A percentile compares a stretch with the other conserved stretches of the same genome.
These are phyloP conservation scores for Cytospora paraplurivora DNA, from an alignment of 2,329 filamentous ascomycete genomes.

Conservation along the genomic window DNA sequence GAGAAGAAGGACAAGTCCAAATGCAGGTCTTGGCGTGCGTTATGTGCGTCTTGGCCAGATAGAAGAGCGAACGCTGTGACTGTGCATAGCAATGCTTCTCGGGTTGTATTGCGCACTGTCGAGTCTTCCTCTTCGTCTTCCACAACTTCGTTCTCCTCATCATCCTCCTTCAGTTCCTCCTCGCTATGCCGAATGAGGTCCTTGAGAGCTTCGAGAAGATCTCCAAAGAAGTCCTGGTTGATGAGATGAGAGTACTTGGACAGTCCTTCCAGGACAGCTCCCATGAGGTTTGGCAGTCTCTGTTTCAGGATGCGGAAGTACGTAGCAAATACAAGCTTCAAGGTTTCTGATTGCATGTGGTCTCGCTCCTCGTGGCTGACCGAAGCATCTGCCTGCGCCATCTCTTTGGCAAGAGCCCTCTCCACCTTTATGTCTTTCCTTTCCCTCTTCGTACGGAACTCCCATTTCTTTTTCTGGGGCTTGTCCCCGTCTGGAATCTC, in stretches of 20 bases:
- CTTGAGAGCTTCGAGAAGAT: constrained; percentile 90
- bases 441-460: constrained; percentile 86
- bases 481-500: constrained; percentile 56
- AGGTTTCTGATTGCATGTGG: constrained; percentile 89
- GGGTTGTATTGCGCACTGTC: constrained; percentile 69
- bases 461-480: constrained; percentile 72
- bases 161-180: constrained; percentile 50
- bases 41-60: constrained; percentile 88
- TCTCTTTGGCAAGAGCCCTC: constrained; percentile 87
- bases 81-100: constrained; percentile 89
- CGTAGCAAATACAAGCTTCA: constrained; percentile 92
- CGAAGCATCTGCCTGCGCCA: constrained; percentile 86
- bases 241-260: constrained; percentile 95
- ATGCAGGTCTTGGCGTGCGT: constrained; percentile 77
- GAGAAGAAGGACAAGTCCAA: constrained; percentile 96
- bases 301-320: constrained; percentile 95
- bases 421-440: constrained; percentile 83
- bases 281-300: constrained; percentile 82
- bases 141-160: constrained; percentile 46
- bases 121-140: constrained; percentile 52
- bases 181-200: constrained; percentile 83
- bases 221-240: constrained; percentile 98
- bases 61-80: constrained; percentile 96
- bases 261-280: constrained; percentile 91
- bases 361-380: constrained; percentile 93